A percentile compares a stretch with the other conserved stretches of the same genome.
These are phyloP conservation scores for Parietichytrium sp. DNA, from an alignment of 108 stramenopile species.

Conservation along the genomic window DNA sequence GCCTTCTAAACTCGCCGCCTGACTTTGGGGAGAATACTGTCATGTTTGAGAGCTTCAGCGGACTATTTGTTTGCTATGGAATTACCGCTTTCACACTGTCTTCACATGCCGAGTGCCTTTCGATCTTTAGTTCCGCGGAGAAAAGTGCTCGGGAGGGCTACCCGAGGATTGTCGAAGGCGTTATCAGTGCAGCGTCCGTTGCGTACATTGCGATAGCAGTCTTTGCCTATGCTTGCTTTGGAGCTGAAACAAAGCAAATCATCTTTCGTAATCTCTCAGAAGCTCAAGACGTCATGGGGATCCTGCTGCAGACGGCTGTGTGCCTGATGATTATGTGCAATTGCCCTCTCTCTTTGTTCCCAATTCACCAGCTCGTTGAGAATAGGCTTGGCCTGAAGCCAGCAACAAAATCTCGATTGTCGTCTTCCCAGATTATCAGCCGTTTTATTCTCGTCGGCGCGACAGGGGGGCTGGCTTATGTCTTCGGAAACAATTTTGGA, in stretches of 20 bases:
- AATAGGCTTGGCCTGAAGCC: not conserved
- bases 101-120: not conserved
- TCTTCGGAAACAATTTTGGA: not conserved
- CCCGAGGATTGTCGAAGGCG: not conserved
- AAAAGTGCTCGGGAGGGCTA: not conserved
- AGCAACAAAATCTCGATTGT: not conserved
- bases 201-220: not conserved
- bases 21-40: not conserved
- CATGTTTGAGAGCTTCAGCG: not conserved
- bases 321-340: not conserved
- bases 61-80: not conserved
- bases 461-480: not conserved
- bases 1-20: not conserved
- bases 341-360: slow-evolving; percentile 1
- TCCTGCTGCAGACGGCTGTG: not conserved
- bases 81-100: slow-evolving; percentile 1
- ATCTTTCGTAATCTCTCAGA: not conserved
- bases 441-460: not conserved
- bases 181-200: not conserved
- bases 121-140: not conserved
- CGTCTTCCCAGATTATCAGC: not conserved
- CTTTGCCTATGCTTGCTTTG: slow-evolving; percentile 28
- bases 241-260: not conserved
- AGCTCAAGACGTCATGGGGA: not conserved
- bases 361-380: slow-evolving; percentile 5